These are phyloP conservation scores for Cyberlindnera bimundalis DNA, from an alignment of 805 yeast genomes.

Conservation along the genomic window DNA sequence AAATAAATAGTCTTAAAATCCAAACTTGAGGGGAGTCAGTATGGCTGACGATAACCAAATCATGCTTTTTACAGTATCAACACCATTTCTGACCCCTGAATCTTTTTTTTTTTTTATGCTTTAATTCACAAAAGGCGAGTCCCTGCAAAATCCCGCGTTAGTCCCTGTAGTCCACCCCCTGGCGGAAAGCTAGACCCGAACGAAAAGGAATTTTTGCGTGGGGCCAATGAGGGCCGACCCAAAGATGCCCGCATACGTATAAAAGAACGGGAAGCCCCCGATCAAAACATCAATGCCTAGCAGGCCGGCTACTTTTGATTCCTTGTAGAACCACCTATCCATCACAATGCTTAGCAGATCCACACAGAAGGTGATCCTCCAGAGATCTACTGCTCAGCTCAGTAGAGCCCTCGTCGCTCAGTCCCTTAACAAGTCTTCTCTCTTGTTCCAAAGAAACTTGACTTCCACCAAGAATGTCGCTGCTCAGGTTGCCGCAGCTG, in stretches of 20 bases:
- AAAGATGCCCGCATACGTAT: conserved; percentile 7
- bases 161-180: conserved; percentile 2
- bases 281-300: background rate
- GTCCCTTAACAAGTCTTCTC: conserved; percentile 13
- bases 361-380: conserved; percentile 14
- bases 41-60: no score
- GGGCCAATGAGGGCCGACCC: conserved; percentile 7
- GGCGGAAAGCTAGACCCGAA: conserved; percentile 6
- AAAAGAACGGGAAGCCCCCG: conserved; percentile 4
- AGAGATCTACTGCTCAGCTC: conserved; percentile 12
- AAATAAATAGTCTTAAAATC: no score
- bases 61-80: no score
- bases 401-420: conserved; percentile 12
- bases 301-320: background rate
- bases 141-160: conserved; percentile 3
- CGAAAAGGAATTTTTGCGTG: conserved; percentile 2
- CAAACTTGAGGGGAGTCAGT: no score
- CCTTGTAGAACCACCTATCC: background rate
- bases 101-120: no score
- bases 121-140: background rate
- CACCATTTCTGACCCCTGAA: no score
- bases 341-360: conserved; percentile 13
- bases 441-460: conserved; percentile 12
- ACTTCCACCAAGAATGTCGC: conserved; percentile 10
- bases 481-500: conserved; percentile 6